phyloP scores from a whole-genome alignment of 2,329 filamentous ascomycete species.

The Neoscytalidium dimidiatum region DNA sequence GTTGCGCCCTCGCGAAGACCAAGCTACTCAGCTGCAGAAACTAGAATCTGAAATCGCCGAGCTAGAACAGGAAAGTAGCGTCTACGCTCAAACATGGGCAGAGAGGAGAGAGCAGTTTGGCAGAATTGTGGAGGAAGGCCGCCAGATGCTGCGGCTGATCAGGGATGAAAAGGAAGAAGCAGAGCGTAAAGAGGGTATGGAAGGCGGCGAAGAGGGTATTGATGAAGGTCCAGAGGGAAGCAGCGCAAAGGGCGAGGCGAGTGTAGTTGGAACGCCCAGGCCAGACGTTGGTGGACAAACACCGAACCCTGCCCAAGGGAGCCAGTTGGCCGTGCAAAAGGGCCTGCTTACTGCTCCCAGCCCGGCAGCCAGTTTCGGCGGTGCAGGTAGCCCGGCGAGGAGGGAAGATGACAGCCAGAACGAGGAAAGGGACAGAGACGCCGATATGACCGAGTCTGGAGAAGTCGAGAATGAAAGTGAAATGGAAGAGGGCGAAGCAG shows the following conservation, averaged over 20 bases:
- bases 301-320: not conserved
- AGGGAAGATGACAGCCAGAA: slow-evolving; percentile 28
- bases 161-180: slow-evolving; percentile 95
- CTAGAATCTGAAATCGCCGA: slow-evolving; percentile 86
- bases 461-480: slow-evolving; percentile 18
- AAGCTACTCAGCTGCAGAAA: slow-evolving; percentile 74
- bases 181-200: slow-evolving; percentile 74
- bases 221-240: slow-evolving; percentile 44
- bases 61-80: slow-evolving; percentile 78
- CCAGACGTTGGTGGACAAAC: slow-evolving; percentile 36
- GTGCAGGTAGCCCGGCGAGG: slow-evolving; percentile 30
- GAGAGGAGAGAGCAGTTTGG: slow-evolving; percentile 86
- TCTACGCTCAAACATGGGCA: slow-evolving; percentile 80
- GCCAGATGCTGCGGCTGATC: slow-evolving; percentile 79
- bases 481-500: slow-evolving; percentile 26
- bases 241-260: slow-evolving; percentile 37
- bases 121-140: slow-evolving; percentile 87
- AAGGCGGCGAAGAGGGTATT: slow-evolving; percentile 39
- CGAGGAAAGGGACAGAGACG: slow-evolving; percentile 36
- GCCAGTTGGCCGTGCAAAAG: slow-evolving; percentile 7
- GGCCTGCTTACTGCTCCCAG: slow-evolving; percentile 10
- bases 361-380: slow-evolving; percentile 29
- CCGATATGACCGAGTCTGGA: slow-evolving; percentile 13
- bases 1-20: slow-evolving; percentile 81
- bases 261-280: slow-evolving; percentile 48